Conservation (phyloP, 192 early-diverging fungal genomes). For the Haplosporangium gracile region DNA sequence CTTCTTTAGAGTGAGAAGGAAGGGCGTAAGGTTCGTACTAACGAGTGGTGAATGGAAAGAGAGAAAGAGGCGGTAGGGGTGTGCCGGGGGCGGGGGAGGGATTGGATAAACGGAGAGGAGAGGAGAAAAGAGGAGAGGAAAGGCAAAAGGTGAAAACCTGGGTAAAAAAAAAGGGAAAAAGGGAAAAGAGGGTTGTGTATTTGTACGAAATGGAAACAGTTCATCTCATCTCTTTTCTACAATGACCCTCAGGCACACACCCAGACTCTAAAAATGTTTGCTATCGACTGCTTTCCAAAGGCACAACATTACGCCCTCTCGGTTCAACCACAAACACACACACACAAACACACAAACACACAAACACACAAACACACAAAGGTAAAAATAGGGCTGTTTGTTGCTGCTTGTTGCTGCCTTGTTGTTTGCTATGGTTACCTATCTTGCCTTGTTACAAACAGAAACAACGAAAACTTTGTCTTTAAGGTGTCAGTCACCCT, state of each 20-base stretch:
- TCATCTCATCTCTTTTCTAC: background rate
- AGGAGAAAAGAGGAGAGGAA: background rate
- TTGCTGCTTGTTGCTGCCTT: background rate
- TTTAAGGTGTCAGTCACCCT: background rate
- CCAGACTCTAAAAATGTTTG: too few species aligned
- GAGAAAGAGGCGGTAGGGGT: background rate
- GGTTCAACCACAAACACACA: background rate
- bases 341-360: background rate
- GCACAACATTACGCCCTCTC: background rate
- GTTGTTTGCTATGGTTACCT: background rate
- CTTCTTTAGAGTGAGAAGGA: background rate
- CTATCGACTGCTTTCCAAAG: background rate
- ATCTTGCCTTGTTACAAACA: background rate
- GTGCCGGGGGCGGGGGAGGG: conserved; percentile 14
- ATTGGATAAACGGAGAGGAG: background rate
- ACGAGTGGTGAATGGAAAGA: background rate
- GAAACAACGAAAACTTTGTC: background rate
- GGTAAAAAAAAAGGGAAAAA: background rate
- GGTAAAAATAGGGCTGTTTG: background rate
- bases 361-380: background rate
- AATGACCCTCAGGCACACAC: background rate
- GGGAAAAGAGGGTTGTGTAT: background rate
- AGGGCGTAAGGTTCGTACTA: background rate
- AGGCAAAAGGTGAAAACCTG: background rate
- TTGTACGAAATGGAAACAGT: background rate